These are phyloP conservation scores for Aureobasidium sp. DNA, from an alignment of 2,329 filamentous ascomycete species.

Conservation along the genomic window DNA sequence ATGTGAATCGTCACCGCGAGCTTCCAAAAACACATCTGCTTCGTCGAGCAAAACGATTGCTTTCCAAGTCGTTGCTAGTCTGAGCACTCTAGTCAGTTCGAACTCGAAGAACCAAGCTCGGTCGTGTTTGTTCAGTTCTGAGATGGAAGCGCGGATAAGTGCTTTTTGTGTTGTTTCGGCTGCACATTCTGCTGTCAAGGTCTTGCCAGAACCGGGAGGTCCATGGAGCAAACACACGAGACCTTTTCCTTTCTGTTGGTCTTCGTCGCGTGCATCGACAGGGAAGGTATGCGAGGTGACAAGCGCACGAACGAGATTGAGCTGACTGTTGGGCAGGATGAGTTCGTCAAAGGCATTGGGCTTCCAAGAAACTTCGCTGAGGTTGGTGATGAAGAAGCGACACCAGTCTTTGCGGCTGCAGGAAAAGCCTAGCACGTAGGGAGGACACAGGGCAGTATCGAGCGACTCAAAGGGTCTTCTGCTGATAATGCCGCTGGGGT, in stretches of 20 bases:
- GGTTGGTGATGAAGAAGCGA: not conserved
- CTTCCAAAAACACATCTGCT: conserved; percentile 31
- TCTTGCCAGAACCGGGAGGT: conserved; percentile 33
- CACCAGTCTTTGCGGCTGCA: conserved; percentile 2
- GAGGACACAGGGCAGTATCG: not conserved
- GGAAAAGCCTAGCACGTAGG: not conserved
- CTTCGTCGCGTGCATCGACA: not conserved
- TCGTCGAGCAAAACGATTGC: conserved; percentile 34
- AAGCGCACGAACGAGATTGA: not conserved
- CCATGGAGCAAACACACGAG: conserved; percentile 32
- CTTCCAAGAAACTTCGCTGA: not conserved
- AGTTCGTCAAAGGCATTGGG: not conserved
- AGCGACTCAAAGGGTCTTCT: not conserved
- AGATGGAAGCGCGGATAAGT: conserved; percentile 7
- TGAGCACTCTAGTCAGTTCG: not conserved
- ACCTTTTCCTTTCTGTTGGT: conserved; percentile 31
- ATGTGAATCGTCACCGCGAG: not conserved
- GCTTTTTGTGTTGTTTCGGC: conserved; percentile 13
- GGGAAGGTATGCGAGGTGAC: not conserved
- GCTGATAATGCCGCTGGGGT: not conserved
- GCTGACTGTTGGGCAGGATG: not conserved
- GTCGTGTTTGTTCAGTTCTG: not conserved
- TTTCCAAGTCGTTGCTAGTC: conserved; percentile 18
- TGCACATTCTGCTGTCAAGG: conserved; percentile 23
- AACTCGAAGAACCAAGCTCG: not conserved